Percentiles rank a stretch among this genome's conserved stretches.
Conservation (phyloP, 139 green algal species). For the Chlorokybus atmophyticus region DNA sequence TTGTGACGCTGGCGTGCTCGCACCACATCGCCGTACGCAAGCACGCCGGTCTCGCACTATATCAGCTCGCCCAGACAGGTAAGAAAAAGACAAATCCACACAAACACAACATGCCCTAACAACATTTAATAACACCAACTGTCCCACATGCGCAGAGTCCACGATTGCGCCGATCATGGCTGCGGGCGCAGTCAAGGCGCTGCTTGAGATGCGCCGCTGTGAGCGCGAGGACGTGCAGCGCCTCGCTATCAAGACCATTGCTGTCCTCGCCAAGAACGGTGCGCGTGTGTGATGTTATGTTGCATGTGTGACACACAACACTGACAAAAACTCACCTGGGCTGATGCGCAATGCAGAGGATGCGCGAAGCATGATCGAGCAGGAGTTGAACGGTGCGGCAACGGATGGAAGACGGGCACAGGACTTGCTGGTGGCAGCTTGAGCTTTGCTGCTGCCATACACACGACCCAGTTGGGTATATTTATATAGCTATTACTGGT, state of each 20-base stretch:
- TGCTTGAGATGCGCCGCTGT: background rate
- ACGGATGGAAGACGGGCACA: no score
- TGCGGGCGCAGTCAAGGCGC: background rate
- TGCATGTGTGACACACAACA: no score
- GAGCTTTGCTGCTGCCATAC: no score
- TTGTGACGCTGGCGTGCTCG: background rate
- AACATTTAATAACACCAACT: background rate
- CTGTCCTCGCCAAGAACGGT: background rate
- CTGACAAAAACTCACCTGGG: no score
- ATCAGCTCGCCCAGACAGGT: background rate
- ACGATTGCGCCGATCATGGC: background rate
- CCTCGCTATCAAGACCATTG: background rate
- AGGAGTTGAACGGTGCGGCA: no score
- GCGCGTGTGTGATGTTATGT: no score
- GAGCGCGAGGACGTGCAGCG: background rate
- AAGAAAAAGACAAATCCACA: background rate
- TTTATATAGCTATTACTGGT: no score
- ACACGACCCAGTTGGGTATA: no score
- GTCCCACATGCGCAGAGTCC: background rate
- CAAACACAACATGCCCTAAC: background rate
- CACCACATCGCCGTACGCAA: background rate
- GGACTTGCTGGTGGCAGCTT: no score
- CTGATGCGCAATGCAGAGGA: no score
- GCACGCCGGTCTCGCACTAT: conserved; percentile 3
- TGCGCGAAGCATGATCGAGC: no score